phyloP scores from a whole-genome alignment of 352 stramenopile species.

The Globisporangium cederbergense region DNA sequence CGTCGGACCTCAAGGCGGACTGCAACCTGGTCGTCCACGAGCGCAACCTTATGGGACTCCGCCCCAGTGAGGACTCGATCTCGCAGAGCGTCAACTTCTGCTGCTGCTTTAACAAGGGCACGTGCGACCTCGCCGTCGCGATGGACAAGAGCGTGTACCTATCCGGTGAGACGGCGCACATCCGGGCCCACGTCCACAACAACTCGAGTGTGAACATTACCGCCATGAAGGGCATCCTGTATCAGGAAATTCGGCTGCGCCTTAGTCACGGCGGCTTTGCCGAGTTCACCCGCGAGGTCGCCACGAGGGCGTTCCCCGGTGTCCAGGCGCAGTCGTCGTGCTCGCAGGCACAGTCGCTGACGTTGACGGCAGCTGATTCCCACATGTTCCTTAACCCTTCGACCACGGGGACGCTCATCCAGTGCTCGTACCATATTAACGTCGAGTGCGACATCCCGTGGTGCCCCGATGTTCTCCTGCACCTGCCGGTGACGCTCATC shows the following conservation, averaged over 20 bases:
- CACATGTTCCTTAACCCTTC: slow-evolving; percentile 38
- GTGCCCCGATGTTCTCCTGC: slow-evolving; percentile 55
- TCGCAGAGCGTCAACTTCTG: slow-evolving; percentile 51
- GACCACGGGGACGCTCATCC: slow-evolving; percentile 44
- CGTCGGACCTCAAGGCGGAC: slow-evolving; percentile 62
- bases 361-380: slow-evolving; percentile 25
- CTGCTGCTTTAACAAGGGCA: slow-evolving; percentile 62
- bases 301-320: slow-evolving; percentile 40
- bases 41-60: slow-evolving; percentile 41
- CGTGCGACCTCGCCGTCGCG: slow-evolving; percentile 44
- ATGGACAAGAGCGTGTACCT: slow-evolving; percentile 80
- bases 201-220: slow-evolving; percentile 49
- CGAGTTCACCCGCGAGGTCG: slow-evolving; percentile 43
- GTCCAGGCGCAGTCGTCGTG: slow-evolving; percentile 30
- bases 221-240: slow-evolving; percentile 55
- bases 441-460: slow-evolving; percentile 67
- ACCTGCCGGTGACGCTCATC: slow-evolving; percentile 57
- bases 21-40: slow-evolving; percentile 55
- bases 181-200: slow-evolving; percentile 65
- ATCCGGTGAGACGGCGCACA: slow-evolving; percentile 48
- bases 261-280: slow-evolving; percentile 26
- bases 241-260: slow-evolving; percentile 45
- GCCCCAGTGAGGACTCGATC: slow-evolving; percentile 49
- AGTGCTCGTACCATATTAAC: slow-evolving; percentile 55
- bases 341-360: slow-evolving; percentile 50